A percentile compares a stretch with the other conserved stretches of the same genome.
Evolutionary conservation across 2,329 filamentous ascomycete species (phyloP).

Genomic region (Scedosporium apiospermum): DNA sequence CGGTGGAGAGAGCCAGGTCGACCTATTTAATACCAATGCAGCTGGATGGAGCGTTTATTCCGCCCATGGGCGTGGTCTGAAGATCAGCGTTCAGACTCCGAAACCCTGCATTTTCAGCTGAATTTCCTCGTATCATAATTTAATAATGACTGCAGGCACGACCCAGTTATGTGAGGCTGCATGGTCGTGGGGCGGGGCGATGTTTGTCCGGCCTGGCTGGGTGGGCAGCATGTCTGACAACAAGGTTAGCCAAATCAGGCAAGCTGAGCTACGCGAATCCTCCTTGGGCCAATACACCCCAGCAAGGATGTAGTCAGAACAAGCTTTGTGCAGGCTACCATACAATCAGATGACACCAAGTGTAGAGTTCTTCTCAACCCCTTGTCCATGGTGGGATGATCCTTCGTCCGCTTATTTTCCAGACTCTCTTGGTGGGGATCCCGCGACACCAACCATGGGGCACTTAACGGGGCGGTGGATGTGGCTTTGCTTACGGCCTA

Average conservation of each 20-base stretch:
- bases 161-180: background rate
- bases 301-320: background rate
- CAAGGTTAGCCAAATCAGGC: background rate
- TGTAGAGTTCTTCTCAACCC: background rate
- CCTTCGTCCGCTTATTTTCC: no score
- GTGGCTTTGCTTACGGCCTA: no score
- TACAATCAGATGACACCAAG: background rate
- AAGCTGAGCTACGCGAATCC: background rate
- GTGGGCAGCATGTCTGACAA: background rate
- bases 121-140: background rate
- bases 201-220: background rate
- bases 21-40: background rate
- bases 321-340: background rate
- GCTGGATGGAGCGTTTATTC: background rate
- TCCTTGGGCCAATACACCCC: background rate
- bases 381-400: background rate
- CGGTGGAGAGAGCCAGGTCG: no score
- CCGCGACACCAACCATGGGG: no score
- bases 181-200: background rate
- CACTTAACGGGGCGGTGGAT: no score
- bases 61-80: background rate
- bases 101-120: background rate
- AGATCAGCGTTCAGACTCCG: background rate
- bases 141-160: background rate
- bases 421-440: no score